Evolutionary conservation across 106 monocot genomes (phyloP), one percentile per base, ranked within the genome.

Genomic region (Phalaenopsis equestris): DNA sequence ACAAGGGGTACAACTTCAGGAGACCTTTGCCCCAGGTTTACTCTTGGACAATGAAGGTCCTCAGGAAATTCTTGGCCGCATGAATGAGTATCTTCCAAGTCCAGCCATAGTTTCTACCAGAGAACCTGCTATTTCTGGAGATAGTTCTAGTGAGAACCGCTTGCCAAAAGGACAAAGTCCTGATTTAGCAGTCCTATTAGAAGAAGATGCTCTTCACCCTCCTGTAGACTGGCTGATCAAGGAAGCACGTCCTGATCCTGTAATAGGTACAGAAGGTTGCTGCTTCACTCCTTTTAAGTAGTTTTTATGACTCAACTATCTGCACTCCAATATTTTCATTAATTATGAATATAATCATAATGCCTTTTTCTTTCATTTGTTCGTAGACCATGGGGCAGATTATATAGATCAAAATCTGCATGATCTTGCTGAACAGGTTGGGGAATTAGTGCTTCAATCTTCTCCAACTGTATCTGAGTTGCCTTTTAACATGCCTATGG

Each of bases 21-120:
- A 81, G 76, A 48, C 80, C 55, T 41, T 21, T 72, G 65, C 57
- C 1, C 76, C 86, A 41, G 81, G 80, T 23, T 85, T 82, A 77
- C 78, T 85, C 24, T 84, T 85, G 79, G 79, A 75, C 42, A 87
- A 82, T 65, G 83, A 85, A 38, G 87, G 85, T 86, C 87, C 87
- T 58, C 82, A 72, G 78, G 85, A 84, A 38, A 43, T 64, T 75
- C 73, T 85, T 57, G 85, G 81, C 38, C 68, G 30, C 65, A 57
- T 75, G 52, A 75, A 87, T 55, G 41, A 82, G 56, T 42, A 78
- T 61, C 87, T 79, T 52, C 82, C 86, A 76, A 86, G 52, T 17
- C 77, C 77, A 21, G 78, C 19, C 30, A 87, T 76, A 56, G 41
- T 84, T 21, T 80, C 76, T 77, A 79, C 80, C 75, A 81, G 77